Evolutionary conservation across 495 filamentous ascomycete species (phyloP).

Genomic region (Tirmania nivea): DNA sequence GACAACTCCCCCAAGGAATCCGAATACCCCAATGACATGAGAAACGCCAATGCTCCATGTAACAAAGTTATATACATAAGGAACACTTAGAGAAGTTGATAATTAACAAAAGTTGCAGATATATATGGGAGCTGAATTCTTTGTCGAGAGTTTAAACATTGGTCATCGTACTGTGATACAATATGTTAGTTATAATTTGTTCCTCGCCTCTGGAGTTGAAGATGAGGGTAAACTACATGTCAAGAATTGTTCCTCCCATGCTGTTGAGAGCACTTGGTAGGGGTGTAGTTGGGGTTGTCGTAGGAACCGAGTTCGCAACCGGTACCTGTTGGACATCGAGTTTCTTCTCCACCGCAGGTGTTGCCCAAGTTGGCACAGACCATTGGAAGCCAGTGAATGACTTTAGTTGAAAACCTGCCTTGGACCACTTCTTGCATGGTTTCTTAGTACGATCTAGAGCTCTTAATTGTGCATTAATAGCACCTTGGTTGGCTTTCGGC

Average conservation of each 20-base stretch:
- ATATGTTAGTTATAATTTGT: too few relatives aligned
- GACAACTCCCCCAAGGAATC: too few relatives aligned
- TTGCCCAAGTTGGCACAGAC: slow-evolving; percentile 67
- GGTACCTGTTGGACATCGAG: neutral
- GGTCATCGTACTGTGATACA: too few relatives aligned
- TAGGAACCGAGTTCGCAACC: neutral
- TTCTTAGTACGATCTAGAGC: slow-evolving; percentile 78
- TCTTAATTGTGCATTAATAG: slow-evolving; percentile 88
- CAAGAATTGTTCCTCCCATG: neutral
- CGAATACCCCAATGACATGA: too few relatives aligned
- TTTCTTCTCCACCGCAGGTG: slow-evolving; percentile 24
- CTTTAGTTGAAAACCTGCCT: slow-evolving; percentile 60
- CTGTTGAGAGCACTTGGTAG: neutral
- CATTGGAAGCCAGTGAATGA: slow-evolving; percentile 81
- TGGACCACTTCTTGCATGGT: slow-evolving; percentile 79
- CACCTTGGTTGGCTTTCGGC: slow-evolving; percentile 91
- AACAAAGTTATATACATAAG: too few relatives aligned
- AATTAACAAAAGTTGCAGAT: too few relatives aligned
- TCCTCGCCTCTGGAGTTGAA: too few relatives aligned
- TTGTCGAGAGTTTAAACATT: too few relatives aligned
- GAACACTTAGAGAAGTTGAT: too few relatives aligned
- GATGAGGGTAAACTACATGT: neutral
- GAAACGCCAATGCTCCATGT: too few relatives aligned
- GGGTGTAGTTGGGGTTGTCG: neutral
- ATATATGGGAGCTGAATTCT: too few relatives aligned